Percentiles rank a stretch among this genome's conserved stretches.
phyloP scores from a whole-genome alignment of 306 rosid species.

The Dryas octopetala region DNA sequence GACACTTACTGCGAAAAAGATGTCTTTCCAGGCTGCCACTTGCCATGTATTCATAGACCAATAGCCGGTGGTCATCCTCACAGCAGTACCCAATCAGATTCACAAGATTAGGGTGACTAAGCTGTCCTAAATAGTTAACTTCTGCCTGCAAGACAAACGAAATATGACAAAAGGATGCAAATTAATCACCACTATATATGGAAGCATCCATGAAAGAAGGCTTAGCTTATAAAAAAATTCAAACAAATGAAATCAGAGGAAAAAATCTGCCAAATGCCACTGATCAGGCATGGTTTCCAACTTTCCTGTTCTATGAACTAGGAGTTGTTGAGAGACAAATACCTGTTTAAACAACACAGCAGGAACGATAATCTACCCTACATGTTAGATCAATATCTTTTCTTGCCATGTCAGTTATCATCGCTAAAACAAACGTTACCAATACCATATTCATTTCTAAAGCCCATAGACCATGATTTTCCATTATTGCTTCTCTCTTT shows the following conservation, averaged over 20 bases:
- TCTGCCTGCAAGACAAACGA: slow-evolving; percentile 68
- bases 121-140: slow-evolving; percentile 91
- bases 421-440: neutral
- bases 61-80: slow-evolving; percentile 86
- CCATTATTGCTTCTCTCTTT: neutral
- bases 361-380: neutral
- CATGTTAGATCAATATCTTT: neutral
- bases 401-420: neutral
- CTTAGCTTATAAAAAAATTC: neutral
- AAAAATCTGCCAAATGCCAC: neutral
- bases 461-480: neutral
- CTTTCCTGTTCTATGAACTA: neutral
- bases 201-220: neutral
- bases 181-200: neutral
- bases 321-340: neutral
- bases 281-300: neutral
- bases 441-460: neutral
- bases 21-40: slow-evolving; percentile 95
- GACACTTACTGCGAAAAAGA: slow-evolving; percentile 87
- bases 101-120: slow-evolving; percentile 87
- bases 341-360: neutral
- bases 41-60: slow-evolving; percentile 96
- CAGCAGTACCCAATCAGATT: slow-evolving; percentile 96
- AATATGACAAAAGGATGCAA: neutral
- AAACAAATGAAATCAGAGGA: neutral